Evolutionary conservation across 2,329 filamentous ascomycete genomes (phyloP), one percentile per base, ranked within the genome.

Genomic region (Bipolaris sorokiniana): DNA sequence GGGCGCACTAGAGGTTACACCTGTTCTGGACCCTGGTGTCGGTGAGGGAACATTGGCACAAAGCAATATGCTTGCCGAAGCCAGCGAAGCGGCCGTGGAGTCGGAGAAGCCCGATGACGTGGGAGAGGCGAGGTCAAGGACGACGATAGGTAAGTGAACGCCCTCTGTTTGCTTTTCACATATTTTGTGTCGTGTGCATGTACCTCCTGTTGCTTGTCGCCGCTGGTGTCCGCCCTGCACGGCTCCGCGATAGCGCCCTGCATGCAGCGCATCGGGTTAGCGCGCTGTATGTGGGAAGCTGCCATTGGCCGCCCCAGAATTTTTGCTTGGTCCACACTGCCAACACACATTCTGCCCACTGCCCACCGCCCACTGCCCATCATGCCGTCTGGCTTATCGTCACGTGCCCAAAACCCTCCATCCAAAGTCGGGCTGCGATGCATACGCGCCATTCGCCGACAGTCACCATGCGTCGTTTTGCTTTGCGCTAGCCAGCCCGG

Each of bases 381-480:
- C n/a, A 26, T 26, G 23, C 48, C 48, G 52, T 40, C 40, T 60
- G 49, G 54, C 62, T 68, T 67, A 62, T 70, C 64, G 61, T 66
- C 68, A 71, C 68, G 70, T 73, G 68, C 40, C 48, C 53, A 41
- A 46, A 56, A 54, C 51, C 58, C 36, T 59, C 58, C 58, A 61
- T 50, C 46, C 63, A 53, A 54, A 54, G 50, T 65, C 58, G 62
- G 64, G 66, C 67, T 65, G 62, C 65, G 54, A 71, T 63, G 65
- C 64, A 72, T 70, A 67, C 62, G 61, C 46, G 62, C 59, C 63
- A 67, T 67, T 62, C 68, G 60, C 63, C 66, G 63, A 62, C 59
- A 50, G 56, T 62, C 56, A 61, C 55, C 62, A 57, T 67, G 65
- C 63, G 56, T 61, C 57, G 54, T 61, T 65, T 63, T 58, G 52